Evolutionary conservation across 2,329 filamentous ascomycete species (phyloP).

Genomic region (Grosmannia serpens): DNA sequence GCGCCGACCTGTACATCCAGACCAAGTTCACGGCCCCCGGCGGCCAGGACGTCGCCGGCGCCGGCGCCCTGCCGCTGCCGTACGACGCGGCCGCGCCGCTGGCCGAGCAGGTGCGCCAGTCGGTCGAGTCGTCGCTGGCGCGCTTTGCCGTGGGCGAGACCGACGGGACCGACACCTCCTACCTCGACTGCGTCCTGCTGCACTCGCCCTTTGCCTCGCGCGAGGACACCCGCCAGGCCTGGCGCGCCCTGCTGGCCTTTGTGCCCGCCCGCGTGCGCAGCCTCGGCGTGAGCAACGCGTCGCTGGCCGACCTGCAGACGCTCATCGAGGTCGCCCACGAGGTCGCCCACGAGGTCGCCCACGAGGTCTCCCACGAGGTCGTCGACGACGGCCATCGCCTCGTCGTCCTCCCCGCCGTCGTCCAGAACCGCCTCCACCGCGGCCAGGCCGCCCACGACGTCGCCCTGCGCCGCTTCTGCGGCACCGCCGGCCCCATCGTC

Average conservation of each 20-base stretch:
- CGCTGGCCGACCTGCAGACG: constrained; percentile 40
- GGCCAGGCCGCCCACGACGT: constrained; percentile 38
- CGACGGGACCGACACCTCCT: constrained; percentile 17
- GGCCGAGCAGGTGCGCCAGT: constrained; percentile 53
- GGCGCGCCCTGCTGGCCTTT: constrained; percentile 53
- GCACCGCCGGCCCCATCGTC: constrained; percentile 21
- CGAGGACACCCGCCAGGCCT: constrained; percentile 47
- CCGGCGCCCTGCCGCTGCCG: constrained; percentile 40
- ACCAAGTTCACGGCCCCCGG: constrained; percentile 66
- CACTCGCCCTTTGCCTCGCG: constrained; percentile 41
- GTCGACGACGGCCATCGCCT: constrained; percentile 67
- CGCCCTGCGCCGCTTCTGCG: constrained; percentile 41
- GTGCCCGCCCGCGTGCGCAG: constrained; percentile 52
- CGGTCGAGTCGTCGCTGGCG: constrained; percentile 52
- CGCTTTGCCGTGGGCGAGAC: constrained; percentile 39
- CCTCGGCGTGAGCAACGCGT: constrained; percentile 67
- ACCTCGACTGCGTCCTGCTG: constrained; percentile 66
- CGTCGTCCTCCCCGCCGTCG: constrained; percentile 38
- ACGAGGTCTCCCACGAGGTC: constrained; percentile 35
- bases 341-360: neutral
- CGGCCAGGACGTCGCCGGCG: constrained; percentile 44
- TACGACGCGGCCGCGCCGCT: constrained; percentile 49
- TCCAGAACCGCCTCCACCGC: constrained; percentile 65
- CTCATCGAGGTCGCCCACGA: constrained; percentile 27
- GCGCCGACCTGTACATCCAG: constrained; percentile 58